Conservation (phyloP, 2,329 filamentous ascomycete genomes). For the Diplodia mutila region DNA sequence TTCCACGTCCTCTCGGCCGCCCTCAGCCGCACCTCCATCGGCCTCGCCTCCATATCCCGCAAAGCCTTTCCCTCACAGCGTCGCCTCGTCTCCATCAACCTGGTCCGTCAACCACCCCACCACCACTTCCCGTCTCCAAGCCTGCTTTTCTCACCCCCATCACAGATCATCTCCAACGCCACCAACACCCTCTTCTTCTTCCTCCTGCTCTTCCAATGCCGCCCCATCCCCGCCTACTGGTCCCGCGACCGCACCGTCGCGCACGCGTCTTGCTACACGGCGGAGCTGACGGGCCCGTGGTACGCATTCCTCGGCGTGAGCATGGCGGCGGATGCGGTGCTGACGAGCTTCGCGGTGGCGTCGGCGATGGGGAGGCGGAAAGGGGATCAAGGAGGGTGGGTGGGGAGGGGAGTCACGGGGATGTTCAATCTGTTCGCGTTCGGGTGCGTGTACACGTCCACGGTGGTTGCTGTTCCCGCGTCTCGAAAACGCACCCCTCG, state of each 20-base stretch:
- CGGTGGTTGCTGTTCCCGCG: too few species aligned
- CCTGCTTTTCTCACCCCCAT: neutral
- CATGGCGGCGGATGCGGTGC: neutral
- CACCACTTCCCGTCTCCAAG: neutral
- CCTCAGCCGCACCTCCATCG: neutral
- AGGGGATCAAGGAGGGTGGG: neutral
- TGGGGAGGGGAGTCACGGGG: neutral
- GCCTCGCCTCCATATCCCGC: neutral
- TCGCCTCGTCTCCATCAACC: neutral
- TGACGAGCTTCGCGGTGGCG: neutral
- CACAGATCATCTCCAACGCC: neutral
- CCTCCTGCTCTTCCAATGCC: constrained; percentile 21
- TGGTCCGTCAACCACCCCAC: neutral
- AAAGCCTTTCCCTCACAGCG: neutral
- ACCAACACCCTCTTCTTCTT: constrained; percentile 11
- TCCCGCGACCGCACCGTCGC: constrained; percentile 2
- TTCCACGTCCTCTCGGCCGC: constrained; percentile 2
- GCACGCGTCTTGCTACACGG: neutral
- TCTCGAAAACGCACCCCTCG: too few species aligned
- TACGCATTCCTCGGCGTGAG: constrained; percentile 3
- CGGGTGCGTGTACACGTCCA: neutral
- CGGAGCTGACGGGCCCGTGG: neutral
- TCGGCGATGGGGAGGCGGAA: neutral
- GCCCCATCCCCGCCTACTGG: constrained; percentile 10
- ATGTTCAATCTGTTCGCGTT: neutral